These are phyloP conservation scores for Fusarium falciforme DNA, from an alignment of 2,329 filamentous ascomycete genomes.

Conservation along the genomic window DNA sequence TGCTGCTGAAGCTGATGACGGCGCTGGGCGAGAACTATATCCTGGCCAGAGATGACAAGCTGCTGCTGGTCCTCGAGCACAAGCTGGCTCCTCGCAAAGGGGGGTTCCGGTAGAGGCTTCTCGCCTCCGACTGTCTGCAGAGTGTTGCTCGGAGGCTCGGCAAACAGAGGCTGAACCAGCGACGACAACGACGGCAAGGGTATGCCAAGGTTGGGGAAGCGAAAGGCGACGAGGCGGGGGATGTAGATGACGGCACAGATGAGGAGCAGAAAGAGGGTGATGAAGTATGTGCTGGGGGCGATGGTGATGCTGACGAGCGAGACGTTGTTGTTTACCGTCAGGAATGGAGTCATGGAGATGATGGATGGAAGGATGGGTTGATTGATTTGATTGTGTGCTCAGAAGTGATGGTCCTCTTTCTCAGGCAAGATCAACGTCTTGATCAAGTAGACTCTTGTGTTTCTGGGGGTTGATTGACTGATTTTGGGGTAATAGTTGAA, in stretches of 20 bases:
- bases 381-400: not conserved
- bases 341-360: constrained; percentile 66
- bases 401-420: not conserved
- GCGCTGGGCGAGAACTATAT: constrained; percentile 43
- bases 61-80: constrained; percentile 50
- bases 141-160: constrained; percentile 17
- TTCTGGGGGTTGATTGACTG: constrained; percentile 2
- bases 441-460: not conserved
- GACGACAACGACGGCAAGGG: constrained; percentile 43
- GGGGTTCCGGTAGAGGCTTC: constrained; percentile 44
- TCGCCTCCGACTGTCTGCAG: constrained; percentile 18
- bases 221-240: constrained; percentile 48
- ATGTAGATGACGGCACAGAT: constrained; percentile 64
- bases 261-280: constrained; percentile 61
- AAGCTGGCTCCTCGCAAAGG: constrained; percentile 41
- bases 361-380: not conserved
- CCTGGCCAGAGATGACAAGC: constrained; percentile 46
- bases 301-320: constrained; percentile 69
- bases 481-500: not conserved
- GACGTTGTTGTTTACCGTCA: constrained; percentile 72
- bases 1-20: constrained; percentile 36
- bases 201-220: constrained; percentile 51
- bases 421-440: not conserved
- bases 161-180: constrained; percentile 31
- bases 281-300: constrained; percentile 68